Percentiles rank a stretch among this genome's conserved stretches.
Conservation (phyloP, 306 rosid species). For the Vicia villosa region DNA sequence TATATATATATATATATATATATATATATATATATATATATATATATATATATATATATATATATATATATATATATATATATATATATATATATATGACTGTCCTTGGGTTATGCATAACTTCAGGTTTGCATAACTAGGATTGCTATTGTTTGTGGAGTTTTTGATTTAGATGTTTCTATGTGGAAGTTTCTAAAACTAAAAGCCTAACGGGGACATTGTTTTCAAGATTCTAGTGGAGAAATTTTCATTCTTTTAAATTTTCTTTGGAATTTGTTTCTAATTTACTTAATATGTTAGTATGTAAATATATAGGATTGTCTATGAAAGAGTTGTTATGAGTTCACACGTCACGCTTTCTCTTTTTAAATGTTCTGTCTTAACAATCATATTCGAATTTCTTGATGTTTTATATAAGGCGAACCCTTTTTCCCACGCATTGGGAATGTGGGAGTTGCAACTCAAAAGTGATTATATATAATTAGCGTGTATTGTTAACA, state of each 20-base stretch:
- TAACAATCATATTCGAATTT: background rate
- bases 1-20: no score
- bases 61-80: no score
- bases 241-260: background rate
- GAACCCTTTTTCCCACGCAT: background rate
- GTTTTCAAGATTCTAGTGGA: background rate
- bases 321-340: background rate
- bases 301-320: background rate
- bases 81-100: no score
- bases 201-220: no score
- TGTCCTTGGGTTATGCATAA: no score
- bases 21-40: no score
- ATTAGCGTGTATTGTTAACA: background rate
- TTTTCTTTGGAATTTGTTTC: background rate
- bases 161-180: constrained; percentile 44
- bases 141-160: constrained; percentile 50
- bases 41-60: no score
- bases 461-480: background rate
- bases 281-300: background rate
- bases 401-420: constrained; percentile 21
- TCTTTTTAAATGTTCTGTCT: background rate
- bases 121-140: constrained; percentile 37
- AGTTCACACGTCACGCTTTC: background rate
- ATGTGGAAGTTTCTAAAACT: constrained; percentile 34
- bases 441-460: background rate